A percentile compares a stretch with the other conserved stretches of the same genome.
Evolutionary conservation across 805 yeast genomes (phyloP).

Genomic region (Candida glaebosa): DNA sequence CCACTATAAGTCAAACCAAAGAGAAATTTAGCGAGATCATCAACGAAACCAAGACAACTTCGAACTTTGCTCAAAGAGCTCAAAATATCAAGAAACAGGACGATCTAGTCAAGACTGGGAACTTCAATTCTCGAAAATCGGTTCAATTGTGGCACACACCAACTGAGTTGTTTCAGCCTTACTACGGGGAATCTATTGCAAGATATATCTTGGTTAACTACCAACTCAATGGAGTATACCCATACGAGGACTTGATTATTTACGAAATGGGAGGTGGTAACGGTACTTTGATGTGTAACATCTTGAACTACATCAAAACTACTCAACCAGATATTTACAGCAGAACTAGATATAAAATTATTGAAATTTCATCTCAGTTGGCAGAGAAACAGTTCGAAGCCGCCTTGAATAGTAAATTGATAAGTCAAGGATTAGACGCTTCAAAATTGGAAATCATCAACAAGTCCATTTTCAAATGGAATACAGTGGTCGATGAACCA

Average conservation of each 20-base stretch:
- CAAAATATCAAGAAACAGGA: conserved; percentile 24
- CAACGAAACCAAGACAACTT: conserved; percentile 9
- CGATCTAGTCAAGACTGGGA: conserved; percentile 12
- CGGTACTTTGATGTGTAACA: conserved; percentile 78
- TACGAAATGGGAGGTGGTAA: conserved; percentile 92
- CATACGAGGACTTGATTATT: conserved; percentile 66
- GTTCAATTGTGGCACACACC: conserved; percentile 88
- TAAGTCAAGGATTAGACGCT: conserved; percentile 45
- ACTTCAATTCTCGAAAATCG: conserved; percentile 28
- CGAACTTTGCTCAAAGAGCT: conserved; percentile 28
- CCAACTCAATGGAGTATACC: conserved; percentile 58
- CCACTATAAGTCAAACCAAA: conserved; percentile 10
- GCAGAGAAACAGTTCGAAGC: conserved; percentile 51
- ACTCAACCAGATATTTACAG: conserved; percentile 72
- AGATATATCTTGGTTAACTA: conserved; percentile 71
- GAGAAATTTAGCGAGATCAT: conserved; percentile 9
- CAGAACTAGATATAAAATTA: conserved; percentile 63
- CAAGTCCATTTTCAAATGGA: conserved; percentile 76
- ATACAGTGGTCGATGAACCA: conserved; percentile 52
- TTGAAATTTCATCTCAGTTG: conserved; percentile 65
- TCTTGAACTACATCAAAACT: conserved; percentile 58
- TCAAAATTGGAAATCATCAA: conserved; percentile 63
- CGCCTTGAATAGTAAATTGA: conserved; percentile 32
- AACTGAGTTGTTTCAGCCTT: conserved; percentile 79
- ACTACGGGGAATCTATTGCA: conserved; percentile 83